Percentiles rank a stretch among this genome's conserved stretches.
These are phyloP conservation scores for Smallanthus sonchifolius DNA, from an alignment of 129 eudicot species.

Conservation along the genomic window DNA sequence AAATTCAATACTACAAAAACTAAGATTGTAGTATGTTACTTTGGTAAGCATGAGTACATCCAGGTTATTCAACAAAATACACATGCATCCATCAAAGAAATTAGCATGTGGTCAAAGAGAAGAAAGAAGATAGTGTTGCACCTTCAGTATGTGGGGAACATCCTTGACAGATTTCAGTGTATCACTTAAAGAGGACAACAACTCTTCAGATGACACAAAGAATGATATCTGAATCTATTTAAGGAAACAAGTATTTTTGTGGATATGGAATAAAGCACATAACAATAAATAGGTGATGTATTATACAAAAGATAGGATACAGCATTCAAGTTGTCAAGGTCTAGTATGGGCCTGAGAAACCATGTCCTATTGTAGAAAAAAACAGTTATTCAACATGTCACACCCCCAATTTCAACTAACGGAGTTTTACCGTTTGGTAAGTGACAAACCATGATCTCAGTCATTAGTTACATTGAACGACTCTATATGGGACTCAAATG, in stretches of 20 bases:
- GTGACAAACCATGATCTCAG: too few species aligned
- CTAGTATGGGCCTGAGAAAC: not conserved
- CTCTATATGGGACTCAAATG: too few species aligned
- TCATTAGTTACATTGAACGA: too few species aligned
- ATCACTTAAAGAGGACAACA: conserved; percentile 61
- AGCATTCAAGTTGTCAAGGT: not conserved
- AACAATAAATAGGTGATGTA: conserved; percentile 60
- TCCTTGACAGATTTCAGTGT: conserved; percentile 81
- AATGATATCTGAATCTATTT: not conserved
- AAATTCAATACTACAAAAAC: not conserved
- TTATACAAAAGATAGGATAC: not conserved
- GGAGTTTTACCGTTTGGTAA: too few species aligned
- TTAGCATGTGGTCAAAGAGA: conserved; percentile 3
- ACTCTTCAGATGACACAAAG: conserved; percentile 63
- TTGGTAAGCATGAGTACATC: not conserved
- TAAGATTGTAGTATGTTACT: not conserved
- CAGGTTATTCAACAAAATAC: not conserved
- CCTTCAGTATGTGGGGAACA: conserved; percentile 84
- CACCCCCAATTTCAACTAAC: too few species aligned
- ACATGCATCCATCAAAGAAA: not conserved
- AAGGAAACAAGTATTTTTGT: not conserved
- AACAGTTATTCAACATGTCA: conserved; percentile 19
- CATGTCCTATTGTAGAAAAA: conserved; percentile 28
- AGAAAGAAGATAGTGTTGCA: conserved; percentile 27
- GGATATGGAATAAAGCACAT: conserved; percentile 44